Percentiles rank a stretch among this genome's conserved stretches.
Conservation (phyloP, 192 early-diverging fungal species). For the Umbelopsis vinacea region DNA sequence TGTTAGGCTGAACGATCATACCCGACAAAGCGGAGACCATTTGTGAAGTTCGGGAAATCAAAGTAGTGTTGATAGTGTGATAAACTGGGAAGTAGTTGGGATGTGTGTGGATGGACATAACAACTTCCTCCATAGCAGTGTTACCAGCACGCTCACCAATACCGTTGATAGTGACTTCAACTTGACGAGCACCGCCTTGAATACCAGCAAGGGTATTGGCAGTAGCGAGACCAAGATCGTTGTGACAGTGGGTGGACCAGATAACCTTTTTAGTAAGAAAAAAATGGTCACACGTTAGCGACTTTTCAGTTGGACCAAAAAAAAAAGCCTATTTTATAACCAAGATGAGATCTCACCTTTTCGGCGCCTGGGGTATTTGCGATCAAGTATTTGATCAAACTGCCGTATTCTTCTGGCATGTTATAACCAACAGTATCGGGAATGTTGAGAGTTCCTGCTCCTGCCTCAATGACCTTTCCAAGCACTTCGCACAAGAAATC, state of each 20-base stretch:
- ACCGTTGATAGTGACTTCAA: conserved; percentile 97
- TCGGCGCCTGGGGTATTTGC: conserved; percentile 24
- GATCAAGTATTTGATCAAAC: conserved; percentile 82
- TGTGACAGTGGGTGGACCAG: conserved; percentile 98
- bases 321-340: too few species aligned
- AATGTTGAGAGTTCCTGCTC: conserved; percentile 95
- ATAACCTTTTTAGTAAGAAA: conserved; percentile 47
- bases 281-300: too few species aligned
- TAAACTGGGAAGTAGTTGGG: conserved; percentile 87
- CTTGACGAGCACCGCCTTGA: conserved; percentile 89
- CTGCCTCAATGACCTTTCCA: conserved; percentile 82
- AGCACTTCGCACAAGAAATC: conserved; percentile 89
- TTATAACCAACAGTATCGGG: conserved; percentile 98
- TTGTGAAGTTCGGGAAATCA: conserved; percentile 87
- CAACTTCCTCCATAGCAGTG: conserved; percentile 94
- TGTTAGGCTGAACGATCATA: conserved; percentile 97
- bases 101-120: conserved; percentile 95
- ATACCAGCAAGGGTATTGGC: conserved; percentile 95
- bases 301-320: too few species aligned
- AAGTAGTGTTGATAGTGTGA: conserved; percentile 87
- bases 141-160: conserved; percentile 99
- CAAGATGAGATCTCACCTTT: background rate
- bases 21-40: conserved; percentile 89
- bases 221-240: conserved; percentile 95
- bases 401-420: conserved; percentile 88